A percentile compares a stretch with the other conserved stretches of the same genome.
phyloP scores from a whole-genome alignment of 345 rosid genomes.

The Murraya paniculata region DNA sequence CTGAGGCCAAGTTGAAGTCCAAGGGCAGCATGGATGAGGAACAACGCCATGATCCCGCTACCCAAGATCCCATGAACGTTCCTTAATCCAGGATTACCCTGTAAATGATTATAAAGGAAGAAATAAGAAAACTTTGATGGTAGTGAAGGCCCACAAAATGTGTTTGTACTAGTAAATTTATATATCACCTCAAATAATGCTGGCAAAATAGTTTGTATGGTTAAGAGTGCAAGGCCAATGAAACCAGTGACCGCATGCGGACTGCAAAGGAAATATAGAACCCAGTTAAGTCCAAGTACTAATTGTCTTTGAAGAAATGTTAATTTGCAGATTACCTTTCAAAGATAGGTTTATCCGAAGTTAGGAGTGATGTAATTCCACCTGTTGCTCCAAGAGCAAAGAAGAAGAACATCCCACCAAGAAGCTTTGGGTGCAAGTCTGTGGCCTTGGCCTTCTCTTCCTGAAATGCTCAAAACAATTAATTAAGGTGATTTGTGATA shows the following conservation, averaged over 20 bases:
- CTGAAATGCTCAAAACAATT: conserved; percentile 23
- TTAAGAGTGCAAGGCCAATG: conserved; percentile 70
- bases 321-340: conserved; percentile 45
- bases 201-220: conserved; percentile 73
- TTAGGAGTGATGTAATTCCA: conserved; percentile 78
- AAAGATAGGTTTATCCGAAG: conserved; percentile 77
- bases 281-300: background rate
- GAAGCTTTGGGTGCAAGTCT: conserved; percentile 90
- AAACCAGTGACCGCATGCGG: conserved; percentile 87
- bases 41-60: conserved; percentile 87
- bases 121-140: background rate
- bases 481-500: background rate
- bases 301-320: background rate
- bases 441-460: conserved; percentile 91
- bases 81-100: conserved; percentile 83
- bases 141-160: background rate
- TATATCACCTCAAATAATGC: conserved; percentile 70
- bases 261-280: conserved; percentile 34
- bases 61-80: conserved; percentile 85
- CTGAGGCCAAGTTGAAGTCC: conserved; percentile 93
- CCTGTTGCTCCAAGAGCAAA: conserved; percentile 95
- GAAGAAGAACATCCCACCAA: conserved; percentile 93
- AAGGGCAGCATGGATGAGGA: conserved; percentile 70
- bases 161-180: background rate
- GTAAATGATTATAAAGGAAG: conserved; percentile 11